Percentiles rank a stretch among this genome's conserved stretches.
Evolutionary conservation across 345 rosid genomes (phyloP).

Genomic region (Brassica cretica): DNA sequence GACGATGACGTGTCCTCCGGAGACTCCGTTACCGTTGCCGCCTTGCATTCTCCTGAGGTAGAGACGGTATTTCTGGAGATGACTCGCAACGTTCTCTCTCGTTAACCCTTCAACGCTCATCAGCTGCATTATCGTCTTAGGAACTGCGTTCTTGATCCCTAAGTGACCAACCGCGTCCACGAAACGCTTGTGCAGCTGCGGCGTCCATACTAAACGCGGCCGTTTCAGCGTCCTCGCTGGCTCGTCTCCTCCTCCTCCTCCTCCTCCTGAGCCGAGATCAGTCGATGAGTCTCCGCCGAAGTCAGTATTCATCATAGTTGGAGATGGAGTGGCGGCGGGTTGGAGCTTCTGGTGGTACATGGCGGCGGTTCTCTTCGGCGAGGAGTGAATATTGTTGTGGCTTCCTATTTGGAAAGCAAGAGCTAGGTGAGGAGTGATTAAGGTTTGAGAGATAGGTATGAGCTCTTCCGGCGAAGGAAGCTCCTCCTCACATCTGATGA

Average conservation of each 20-base stretch:
- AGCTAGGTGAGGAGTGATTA: slow-evolving; percentile 81
- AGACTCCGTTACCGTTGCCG: slow-evolving; percentile 37
- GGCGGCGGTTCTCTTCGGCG: neutral
- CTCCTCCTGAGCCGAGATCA: slow-evolving; percentile 40
- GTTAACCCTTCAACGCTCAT: slow-evolving; percentile 96
- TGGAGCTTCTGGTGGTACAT: slow-evolving; percentile 28
- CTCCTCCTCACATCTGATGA: slow-evolving; percentile 33
- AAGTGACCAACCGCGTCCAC: slow-evolving; percentile 86
- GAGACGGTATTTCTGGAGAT: slow-evolving; percentile 88
- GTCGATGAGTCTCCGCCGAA: slow-evolving; percentile 24
- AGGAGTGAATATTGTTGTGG: neutral
- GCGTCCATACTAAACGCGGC: slow-evolving; percentile 95
- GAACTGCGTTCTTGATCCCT: slow-evolving; percentile 93
- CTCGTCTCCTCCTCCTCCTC: slow-evolving; percentile 77
- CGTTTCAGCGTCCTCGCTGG: slow-evolving; percentile 70
- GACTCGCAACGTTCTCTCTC: slow-evolving; percentile 93
- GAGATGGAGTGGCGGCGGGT: slow-evolving; percentile 26
- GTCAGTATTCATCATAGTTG: slow-evolving; percentile 38
- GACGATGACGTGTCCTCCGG: slow-evolving; percentile 55
- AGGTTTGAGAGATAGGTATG: slow-evolving; percentile 65
- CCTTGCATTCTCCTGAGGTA: slow-evolving; percentile 89
- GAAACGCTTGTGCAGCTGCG: slow-evolving; percentile 90
- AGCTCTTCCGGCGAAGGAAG: slow-evolving; percentile 43
- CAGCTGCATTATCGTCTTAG: slow-evolving; percentile 95
- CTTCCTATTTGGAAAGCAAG: slow-evolving; percentile 72